A percentile compares a stretch with the other conserved stretches of the same genome.
Evolutionary conservation across 2,329 filamentous ascomycete genomes (phyloP).

Genomic region (Monosporascus sp.): DNA sequence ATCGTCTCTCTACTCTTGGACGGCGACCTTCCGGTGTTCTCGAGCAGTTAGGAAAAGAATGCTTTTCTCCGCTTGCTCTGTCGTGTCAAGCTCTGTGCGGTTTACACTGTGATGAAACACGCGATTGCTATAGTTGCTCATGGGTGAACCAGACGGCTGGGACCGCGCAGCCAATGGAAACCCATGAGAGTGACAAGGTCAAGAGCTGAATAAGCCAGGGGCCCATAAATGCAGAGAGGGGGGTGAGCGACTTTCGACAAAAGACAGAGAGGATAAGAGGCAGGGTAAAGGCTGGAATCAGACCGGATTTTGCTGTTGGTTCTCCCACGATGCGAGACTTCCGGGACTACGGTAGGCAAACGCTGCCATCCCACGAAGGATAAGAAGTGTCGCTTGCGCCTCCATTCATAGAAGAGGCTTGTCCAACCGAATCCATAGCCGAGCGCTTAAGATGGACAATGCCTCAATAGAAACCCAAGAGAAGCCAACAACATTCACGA

Average conservation of each 20-base stretch:
- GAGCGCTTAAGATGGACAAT: conserved; percentile 6
- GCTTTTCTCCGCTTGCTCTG: conserved; percentile 2
- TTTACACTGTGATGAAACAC: conserved; percentile 18
- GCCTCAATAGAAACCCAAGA: conserved; percentile 4
- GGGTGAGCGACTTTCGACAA: conserved; percentile 15
- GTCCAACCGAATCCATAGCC: conserved; percentile 3
- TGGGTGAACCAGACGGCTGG: conserved; percentile 17
- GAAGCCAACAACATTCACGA: conserved; percentile 1
- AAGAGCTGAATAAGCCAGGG: conserved; percentile 6
- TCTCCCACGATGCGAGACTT: conserved; percentile 3
- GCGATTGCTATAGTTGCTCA: conserved; percentile 8
- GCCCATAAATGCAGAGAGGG: conserved; percentile 14
- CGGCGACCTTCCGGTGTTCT: conserved; percentile 1
- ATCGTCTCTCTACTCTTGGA: conserved; percentile 5
- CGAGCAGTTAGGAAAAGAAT: conserved; percentile 2
- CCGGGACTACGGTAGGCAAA: neutral
- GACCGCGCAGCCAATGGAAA: conserved; percentile 10
- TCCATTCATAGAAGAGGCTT: conserved; percentile 8
- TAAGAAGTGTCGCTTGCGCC: conserved; percentile 4
- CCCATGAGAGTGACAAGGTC: conserved; percentile 3
- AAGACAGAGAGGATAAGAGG: conserved; percentile 7
- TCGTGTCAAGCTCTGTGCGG: conserved; percentile 1
- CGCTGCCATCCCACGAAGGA: conserved; percentile 1
- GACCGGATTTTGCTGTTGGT: conserved; percentile 11
- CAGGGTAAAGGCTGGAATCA: conserved; percentile 5